These are phyloP conservation scores for Exobasidium rhododendri DNA, from an alignment of 1,284 basidiomycete genomes.

Conservation along the genomic window DNA sequence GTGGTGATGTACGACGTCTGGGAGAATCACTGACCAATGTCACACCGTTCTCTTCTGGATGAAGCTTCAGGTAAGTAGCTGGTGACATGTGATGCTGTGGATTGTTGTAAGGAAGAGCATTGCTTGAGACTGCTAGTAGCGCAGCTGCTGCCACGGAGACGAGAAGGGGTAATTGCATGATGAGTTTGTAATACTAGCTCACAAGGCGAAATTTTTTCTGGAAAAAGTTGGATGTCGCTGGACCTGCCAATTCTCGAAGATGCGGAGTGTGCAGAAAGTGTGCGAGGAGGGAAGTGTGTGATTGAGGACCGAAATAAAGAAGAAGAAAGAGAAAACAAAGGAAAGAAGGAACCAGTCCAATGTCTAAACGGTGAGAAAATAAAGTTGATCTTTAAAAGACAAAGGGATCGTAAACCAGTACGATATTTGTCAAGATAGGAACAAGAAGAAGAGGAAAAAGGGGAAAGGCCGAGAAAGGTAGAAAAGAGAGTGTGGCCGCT, in stretches of 20 bases:
- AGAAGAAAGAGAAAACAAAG: too few relatives aligned
- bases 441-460: background rate
- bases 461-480: background rate
- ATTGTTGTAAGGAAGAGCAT: background rate
- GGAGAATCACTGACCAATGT: background rate
- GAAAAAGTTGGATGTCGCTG: too few relatives aligned
- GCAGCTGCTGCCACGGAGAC: background rate
- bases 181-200: background rate
- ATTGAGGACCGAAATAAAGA: too few relatives aligned
- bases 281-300: too few relatives aligned
- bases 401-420: background rate
- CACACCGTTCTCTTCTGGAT: background rate
- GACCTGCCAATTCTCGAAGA: too few relatives aligned
- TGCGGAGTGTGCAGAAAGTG: too few relatives aligned
- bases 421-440: background rate
- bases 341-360: background rate
- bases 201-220: too few relatives aligned
- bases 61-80: background rate
- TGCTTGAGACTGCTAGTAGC: background rate
- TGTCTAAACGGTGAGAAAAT: background rate
- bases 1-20: background rate
- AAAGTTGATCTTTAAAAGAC: background rate
- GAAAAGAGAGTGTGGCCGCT: conserved; percentile 1
- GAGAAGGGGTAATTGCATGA: background rate
- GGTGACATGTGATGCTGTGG: conserved; percentile 1